Evolutionary conservation across 345 rosid species (phyloP), one percentile per base, ranked within the genome.

Genomic region (Trapa incisa): DNA sequence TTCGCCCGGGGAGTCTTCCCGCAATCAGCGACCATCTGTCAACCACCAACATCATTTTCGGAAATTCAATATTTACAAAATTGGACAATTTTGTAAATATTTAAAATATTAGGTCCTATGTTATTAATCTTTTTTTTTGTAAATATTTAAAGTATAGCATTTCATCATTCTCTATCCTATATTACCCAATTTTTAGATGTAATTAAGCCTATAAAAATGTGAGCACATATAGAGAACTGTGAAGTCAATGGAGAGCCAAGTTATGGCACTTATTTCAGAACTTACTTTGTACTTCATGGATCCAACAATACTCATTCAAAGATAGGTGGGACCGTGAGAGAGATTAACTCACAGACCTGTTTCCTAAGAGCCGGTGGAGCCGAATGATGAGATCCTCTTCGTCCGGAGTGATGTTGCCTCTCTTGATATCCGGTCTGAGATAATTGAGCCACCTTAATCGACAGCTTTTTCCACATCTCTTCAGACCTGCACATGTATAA

Each of bases 1-100:
- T 80, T 66, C 84, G 71, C 52, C 84, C 84, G 32, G 84, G 84
- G 53, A 81, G 70, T 65, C 85, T 73, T 63, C 85, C 79, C 1
- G 84, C 84, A 54, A 75, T 75, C 7, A 79, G 68, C 38, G 79
- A 79, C 82, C 82, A 79, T 54, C 82, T 79, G 66, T 22, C 65
- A 54, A 29, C 47, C 13, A 29, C 45, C 45, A 14, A 32, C 10
- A 61, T 6, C 35, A 54, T 58, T 17, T 58, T 38, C 15, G 38
- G 35, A 37, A 29, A 35, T 58, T 50, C 16, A 58, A 13, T 22
- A 22, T 22, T 22, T 22, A 22, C 29, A 22, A 22, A 22, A 22
- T 22, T 22, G 29, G 29, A 22, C 29, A 22, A 22, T 22, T 22
- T 22, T 22, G 29, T 22, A 22, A 22, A 22, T 22, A 22, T 22